These are phyloP conservation scores for Penicillium sp. DNA, from an alignment of 2,329 filamentous ascomycete species.

Conservation along the genomic window DNA sequence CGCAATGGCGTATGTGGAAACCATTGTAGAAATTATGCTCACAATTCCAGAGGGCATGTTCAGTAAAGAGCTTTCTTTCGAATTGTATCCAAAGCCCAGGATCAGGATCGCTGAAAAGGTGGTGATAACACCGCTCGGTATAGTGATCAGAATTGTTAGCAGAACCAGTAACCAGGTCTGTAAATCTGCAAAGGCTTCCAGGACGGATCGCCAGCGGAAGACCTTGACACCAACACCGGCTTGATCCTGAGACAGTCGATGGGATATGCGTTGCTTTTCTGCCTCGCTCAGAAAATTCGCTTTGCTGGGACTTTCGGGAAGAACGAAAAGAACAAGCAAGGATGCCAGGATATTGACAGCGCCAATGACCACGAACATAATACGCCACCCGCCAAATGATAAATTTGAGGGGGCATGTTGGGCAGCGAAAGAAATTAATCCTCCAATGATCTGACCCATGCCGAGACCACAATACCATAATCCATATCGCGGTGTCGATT, in stretches of 20 bases:
- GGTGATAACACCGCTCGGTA: slow-evolving; percentile 51
- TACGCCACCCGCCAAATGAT: slow-evolving; percentile 31
- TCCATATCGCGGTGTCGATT: slow-evolving; percentile 32
- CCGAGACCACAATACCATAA: slow-evolving; percentile 37
- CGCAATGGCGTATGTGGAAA: slow-evolving; percentile 44
- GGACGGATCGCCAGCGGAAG: slow-evolving; percentile 28
- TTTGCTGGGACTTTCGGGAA: slow-evolving; percentile 24
- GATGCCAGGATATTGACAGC: slow-evolving; percentile 28
- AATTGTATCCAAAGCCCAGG: slow-evolving; percentile 48
- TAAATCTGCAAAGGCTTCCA: slow-evolving; percentile 23
- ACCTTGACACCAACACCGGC: slow-evolving; percentile 27
- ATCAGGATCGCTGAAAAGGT: slow-evolving; percentile 51
- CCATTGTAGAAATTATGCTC: slow-evolving; percentile 42
- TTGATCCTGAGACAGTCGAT: slow-evolving; percentile 24
- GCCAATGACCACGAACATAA: slow-evolving; percentile 36
- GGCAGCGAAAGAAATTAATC: slow-evolving; percentile 32
- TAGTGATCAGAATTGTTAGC: slow-evolving; percentile 39
- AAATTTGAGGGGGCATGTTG: slow-evolving; percentile 28
- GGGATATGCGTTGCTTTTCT: slow-evolving; percentile 22
- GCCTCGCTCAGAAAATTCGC: slow-evolving; percentile 28
- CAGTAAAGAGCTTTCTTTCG: slow-evolving; percentile 48
- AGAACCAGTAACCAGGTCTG: slow-evolving; percentile 29
- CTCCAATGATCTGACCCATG: slow-evolving; percentile 34
- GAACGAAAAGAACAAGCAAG: slow-evolving; percentile 24
- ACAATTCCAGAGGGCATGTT: slow-evolving; percentile 51